These are phyloP conservation scores for Heterobasidion occidentale DNA, from an alignment of 1,284 basidiomycete genomes.

Conservation along the genomic window DNA sequence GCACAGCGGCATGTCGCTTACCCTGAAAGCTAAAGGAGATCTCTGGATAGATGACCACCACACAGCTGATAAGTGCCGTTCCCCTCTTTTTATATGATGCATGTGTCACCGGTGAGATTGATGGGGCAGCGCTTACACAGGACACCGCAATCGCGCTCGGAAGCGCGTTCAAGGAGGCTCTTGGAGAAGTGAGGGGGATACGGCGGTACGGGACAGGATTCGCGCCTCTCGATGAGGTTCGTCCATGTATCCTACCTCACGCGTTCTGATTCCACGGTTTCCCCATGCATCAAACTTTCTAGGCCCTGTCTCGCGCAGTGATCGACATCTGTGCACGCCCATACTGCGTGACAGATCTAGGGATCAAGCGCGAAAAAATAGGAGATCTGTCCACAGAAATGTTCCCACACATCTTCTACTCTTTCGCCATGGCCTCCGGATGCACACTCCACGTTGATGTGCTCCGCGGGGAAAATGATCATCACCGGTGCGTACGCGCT, in stretches of 20 bases:
- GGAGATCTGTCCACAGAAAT: conserved; percentile 97
- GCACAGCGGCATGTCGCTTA: conserved; percentile 87
- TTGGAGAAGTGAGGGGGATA: conserved; percentile 94
- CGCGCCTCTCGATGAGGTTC: conserved; percentile 93
- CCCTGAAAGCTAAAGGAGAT: conserved; percentile 90
- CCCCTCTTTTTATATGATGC: conserved; percentile 6
- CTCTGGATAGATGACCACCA: conserved; percentile 99
- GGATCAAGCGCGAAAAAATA: conserved; percentile 91
- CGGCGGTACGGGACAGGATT: conserved; percentile 94
- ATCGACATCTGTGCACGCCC: conserved; percentile 98
- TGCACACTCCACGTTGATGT: conserved; percentile 92
- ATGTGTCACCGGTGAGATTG: conserved; percentile 8
- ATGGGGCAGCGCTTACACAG: conserved; percentile 41
- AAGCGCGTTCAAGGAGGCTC: conserved; percentile 90
- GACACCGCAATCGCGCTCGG: conserved; percentile 92
- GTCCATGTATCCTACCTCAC: conserved; percentile 11
- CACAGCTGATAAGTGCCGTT: conserved; percentile 77
- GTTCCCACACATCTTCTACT: conserved; percentile 94
- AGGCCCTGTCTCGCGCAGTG: conserved; percentile 92
- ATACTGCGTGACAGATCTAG: conserved; percentile 89
- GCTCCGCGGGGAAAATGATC: conserved; percentile 93
- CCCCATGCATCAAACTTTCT: neutral
- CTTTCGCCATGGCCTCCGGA: conserved; percentile 88
- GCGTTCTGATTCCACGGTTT: neutral
- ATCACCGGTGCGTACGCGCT: conserved; percentile 70